A percentile compares a stretch with the other conserved stretches of the same genome.
Evolutionary conservation across 1,139 yeast genomes (phyloP).

Genomic region (Diutina mesorugosa): DNA sequence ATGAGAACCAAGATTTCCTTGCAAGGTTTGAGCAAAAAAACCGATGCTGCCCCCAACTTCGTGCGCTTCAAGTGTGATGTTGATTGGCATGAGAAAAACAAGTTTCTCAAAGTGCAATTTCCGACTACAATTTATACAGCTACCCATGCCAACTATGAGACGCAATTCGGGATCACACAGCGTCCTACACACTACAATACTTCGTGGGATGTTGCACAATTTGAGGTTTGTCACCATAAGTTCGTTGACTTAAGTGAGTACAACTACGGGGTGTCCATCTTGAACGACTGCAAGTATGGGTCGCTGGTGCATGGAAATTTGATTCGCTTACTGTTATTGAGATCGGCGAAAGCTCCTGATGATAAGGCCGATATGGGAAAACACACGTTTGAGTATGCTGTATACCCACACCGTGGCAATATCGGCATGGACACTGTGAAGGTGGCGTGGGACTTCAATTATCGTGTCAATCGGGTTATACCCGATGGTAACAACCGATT

Average conservation of each 20-base stretch:
- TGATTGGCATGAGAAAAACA: constrained; percentile 79
- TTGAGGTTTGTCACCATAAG: constrained; percentile 90
- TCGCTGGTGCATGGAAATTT: constrained; percentile 83
- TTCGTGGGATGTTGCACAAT: constrained; percentile 91
- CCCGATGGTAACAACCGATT: neutral
- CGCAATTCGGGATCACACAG: constrained; percentile 82
- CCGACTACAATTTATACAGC: constrained; percentile 76
- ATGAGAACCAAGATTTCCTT: constrained; percentile 63
- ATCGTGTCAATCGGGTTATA: constrained; percentile 11
- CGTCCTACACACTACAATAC: constrained; percentile 94
- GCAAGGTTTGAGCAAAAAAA: constrained; percentile 30
- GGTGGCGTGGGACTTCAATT: constrained; percentile 73
- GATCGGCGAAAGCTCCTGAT: constrained; percentile 88
- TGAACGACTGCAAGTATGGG: constrained; percentile 84
- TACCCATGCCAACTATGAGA: constrained; percentile 67
- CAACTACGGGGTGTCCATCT: constrained; percentile 75
- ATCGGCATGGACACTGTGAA: constrained; percentile 54
- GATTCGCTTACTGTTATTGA: constrained; percentile 68
- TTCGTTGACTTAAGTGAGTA: constrained; percentile 85
- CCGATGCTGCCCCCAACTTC: constrained; percentile 19
- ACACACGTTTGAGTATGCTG: constrained; percentile 73
- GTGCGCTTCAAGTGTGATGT: constrained; percentile 53
- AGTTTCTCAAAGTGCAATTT: constrained; percentile 87
- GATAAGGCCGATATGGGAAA: constrained; percentile 87
- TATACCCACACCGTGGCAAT: constrained; percentile 68